Base-by-base conservation (phyloP, 306 rosid genomes). In the Corylus americana region DNA sequence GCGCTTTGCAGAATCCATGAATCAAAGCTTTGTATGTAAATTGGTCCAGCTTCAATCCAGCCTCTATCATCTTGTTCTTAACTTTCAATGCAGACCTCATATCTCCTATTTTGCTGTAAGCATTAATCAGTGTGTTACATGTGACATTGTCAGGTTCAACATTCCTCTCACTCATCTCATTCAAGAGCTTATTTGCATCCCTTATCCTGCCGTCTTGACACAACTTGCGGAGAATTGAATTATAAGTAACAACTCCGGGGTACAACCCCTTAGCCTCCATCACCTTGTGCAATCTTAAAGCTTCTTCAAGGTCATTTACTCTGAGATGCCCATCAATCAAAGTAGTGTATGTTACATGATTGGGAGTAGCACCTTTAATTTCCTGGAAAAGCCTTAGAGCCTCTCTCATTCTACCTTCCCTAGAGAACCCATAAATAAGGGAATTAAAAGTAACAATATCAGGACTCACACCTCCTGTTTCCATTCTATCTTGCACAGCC, bases 41-140 rank as follows among this genome's bases (percentile, higher is more conserved):
- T 17, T 81, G 87, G 62, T 92, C 93, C 57, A 89, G 94, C 83
- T 89, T 87, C 61, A 92, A 77, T 58, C 94, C 97, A 81, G 90
- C 86, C 66, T 89, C 97, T 75, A 90, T 83, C 97, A 94, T 88
- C 76, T 79, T 90, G 70, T 85, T 81, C 91, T 91, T 91, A 81
- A 91, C 94, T 83, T 87, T 92, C 81, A 88, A 71, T 25, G 97
- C 97, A 71, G 98, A 91, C 63, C 67, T 81, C 90, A 91, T 76
- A 80, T 92, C 97, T 77, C 93, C 90, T 74, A 91, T 82, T 83
- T 94, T 92, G 88, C 90, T 88, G 80, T 94, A 94, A 53, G 97
- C 90, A 91, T 94, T 91, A 54, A 92, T 87, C 85, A 94, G 83
- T 9, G 98, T 94, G 86, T 94, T 92, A 62, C 98, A 94, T 3